Conservation (phyloP, 169 alveolate genomes). For the Eimeria necatrix region DNA sequence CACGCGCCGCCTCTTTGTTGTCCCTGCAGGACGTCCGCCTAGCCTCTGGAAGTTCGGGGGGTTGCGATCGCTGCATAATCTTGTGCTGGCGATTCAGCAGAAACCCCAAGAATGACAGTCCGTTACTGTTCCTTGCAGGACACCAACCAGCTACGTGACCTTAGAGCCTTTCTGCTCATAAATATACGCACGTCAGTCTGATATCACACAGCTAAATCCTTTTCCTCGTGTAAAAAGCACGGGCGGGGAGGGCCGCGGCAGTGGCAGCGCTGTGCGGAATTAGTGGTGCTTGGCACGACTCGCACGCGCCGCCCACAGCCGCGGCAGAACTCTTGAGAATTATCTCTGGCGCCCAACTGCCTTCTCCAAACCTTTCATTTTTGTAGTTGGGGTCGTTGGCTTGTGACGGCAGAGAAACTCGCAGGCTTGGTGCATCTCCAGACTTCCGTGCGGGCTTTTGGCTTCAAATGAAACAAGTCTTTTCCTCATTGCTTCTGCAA, state of each 20-base stretch:
- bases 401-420: slow-evolving; percentile 18
- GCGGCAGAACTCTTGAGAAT: slow-evolving; percentile 67
- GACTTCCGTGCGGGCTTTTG: background rate
- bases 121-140: slow-evolving; percentile 46
- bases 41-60: slow-evolving; percentile 63
- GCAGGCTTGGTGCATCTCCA: background rate
- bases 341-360: slow-evolving; percentile 25
- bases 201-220: background rate
- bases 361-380: background rate
- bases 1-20: slow-evolving; percentile 41
- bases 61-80: slow-evolving; percentile 68
- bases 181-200: slow-evolving; percentile 42
- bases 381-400: background rate
- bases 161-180: slow-evolving; percentile 60
- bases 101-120: slow-evolving; percentile 70
- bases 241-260: slow-evolving; percentile 77
- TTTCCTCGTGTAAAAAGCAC: slow-evolving; percentile 61
- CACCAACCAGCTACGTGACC: slow-evolving; percentile 73
- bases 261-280: slow-evolving; percentile 77
- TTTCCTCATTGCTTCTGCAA: background rate
- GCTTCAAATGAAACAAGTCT: background rate
- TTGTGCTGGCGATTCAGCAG: slow-evolving; percentile 48
- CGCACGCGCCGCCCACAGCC: slow-evolving; percentile 79
- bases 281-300: slow-evolving; percentile 77
- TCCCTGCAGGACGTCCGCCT: slow-evolving; percentile 48